Conservation (phyloP, 805 yeast species). For the Yarrowia bubula region DNA sequence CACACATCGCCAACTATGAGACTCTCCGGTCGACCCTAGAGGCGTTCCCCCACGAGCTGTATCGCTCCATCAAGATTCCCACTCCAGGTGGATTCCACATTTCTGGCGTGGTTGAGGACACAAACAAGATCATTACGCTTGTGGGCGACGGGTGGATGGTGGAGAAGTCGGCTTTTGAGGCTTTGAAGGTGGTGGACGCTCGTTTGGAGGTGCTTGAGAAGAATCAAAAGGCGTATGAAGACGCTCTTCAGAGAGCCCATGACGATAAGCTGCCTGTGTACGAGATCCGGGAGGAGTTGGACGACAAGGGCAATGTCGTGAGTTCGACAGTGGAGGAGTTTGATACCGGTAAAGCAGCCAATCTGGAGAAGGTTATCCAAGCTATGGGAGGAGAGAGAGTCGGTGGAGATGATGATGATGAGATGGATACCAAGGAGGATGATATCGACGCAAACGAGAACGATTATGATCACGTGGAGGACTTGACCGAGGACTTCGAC, state of each 20-base stretch:
- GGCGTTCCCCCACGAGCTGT: constrained; percentile 11
- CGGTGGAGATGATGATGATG: constrained; percentile 43
- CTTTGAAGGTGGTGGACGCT: neutral
- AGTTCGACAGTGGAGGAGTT: constrained; percentile 44
- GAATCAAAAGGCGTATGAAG: neutral
- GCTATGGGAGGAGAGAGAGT: constrained; percentile 22
- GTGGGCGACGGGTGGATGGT: constrained; percentile 14
- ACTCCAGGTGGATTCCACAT: constrained; percentile 2
- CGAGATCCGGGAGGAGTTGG: constrained; percentile 78
- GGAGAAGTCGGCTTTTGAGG: constrained; percentile 5
- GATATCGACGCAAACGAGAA: constrained; percentile 34
- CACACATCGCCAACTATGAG: constrained; percentile 6
- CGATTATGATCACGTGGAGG: neutral
- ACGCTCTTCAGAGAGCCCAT: constrained; percentile 1
- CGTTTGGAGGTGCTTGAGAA: neutral
- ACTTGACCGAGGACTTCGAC: constrained; percentile 43
- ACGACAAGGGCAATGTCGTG: constrained; percentile 69
- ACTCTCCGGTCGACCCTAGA: neutral
- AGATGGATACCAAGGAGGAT: constrained; percentile 20
- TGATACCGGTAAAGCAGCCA: constrained; percentile 28
- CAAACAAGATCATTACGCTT: constrained; percentile 4
- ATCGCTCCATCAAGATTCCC: neutral
- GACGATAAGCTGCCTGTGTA: constrained; percentile 50
- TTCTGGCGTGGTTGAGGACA: constrained; percentile 8
- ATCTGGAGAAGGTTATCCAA: constrained; percentile 32